Evolutionary conservation across 768 basidiomycete genomes (phyloP).

Genomic region (Neoboletus magnificus): DNA sequence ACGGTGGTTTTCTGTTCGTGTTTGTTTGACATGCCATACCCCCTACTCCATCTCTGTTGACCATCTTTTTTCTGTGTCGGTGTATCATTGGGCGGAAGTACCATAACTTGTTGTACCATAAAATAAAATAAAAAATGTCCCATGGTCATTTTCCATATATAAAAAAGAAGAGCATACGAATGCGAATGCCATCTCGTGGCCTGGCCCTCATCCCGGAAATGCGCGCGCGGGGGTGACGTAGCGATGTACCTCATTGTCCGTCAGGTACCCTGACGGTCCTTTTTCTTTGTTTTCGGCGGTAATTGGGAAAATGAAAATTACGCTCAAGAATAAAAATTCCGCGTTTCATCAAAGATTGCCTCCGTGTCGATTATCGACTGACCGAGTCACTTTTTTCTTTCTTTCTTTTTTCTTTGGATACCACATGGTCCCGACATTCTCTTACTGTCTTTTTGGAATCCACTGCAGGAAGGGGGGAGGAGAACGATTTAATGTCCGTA

Average conservation of each 20-base stretch:
- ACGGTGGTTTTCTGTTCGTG: neutral
- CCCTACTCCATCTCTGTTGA: neutral
- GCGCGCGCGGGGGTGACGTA: neutral
- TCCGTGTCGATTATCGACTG: too few relatives aligned
- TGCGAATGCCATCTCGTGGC: neutral
- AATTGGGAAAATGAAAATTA: neutral
- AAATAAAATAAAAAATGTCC: too few relatives aligned
- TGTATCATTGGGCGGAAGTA: neutral
- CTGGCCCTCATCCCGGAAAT: neutral
- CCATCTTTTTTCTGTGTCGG: neutral
- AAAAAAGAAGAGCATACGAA: neutral
- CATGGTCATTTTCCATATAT: too few relatives aligned
- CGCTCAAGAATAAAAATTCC: neutral
- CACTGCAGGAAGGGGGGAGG: too few relatives aligned
- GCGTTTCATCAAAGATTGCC: neutral
- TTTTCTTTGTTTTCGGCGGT: constrained; percentile 1
- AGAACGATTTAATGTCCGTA: neutral
- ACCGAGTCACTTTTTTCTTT: too few relatives aligned
- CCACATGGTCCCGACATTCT: too few relatives aligned
- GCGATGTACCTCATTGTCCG: neutral
- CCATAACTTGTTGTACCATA: neutral
- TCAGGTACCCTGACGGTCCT: neutral
- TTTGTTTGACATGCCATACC: neutral
- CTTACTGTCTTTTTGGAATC: too few relatives aligned
- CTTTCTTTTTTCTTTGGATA: neutral